Conservation (phyloP, 768 basidiomycete genomes). For the Trametes punicea region DNA sequence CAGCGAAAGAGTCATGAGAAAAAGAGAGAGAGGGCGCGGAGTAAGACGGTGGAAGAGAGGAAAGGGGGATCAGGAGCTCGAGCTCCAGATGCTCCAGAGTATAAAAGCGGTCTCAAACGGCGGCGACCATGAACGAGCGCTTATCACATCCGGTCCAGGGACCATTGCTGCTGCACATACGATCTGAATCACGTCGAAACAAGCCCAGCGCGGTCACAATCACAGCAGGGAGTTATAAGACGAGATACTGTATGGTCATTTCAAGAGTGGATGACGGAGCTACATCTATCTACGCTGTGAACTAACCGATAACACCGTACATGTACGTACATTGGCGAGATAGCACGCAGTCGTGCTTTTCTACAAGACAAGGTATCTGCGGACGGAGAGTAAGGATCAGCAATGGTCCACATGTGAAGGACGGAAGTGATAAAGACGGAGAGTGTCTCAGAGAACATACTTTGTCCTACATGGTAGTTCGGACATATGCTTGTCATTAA, state of each 20-base stretch:
- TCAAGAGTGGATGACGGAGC: neutral
- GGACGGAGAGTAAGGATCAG: neutral
- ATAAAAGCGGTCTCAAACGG: too few species aligned
- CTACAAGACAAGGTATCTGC: neutral
- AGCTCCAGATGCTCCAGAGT: too few species aligned
- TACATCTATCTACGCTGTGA: neutral
- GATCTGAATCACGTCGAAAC: neutral
- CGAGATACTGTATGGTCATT: too few species aligned
- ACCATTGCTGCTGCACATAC: neutral
- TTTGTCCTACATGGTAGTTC: constrained; percentile 53
- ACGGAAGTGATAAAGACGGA: neutral
- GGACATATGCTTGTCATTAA: constrained; percentile 74
- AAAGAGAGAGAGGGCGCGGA: neutral
- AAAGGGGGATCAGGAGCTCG: neutral
- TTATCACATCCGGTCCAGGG: neutral
- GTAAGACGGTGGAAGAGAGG: neutral
- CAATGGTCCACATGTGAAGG: neutral
- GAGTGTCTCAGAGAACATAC: constrained; percentile 46
- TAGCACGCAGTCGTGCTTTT: too few species aligned
- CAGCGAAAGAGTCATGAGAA: neutral
- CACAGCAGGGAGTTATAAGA: too few species aligned
- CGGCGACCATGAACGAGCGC: too few species aligned
- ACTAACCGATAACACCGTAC: too few species aligned
- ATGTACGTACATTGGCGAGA: too few species aligned
- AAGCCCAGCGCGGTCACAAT: too few species aligned